These are phyloP conservation scores for Pelargonium exstipulatum DNA, from an alignment of 441 rosid genomes.

Conservation along the genomic window DNA sequence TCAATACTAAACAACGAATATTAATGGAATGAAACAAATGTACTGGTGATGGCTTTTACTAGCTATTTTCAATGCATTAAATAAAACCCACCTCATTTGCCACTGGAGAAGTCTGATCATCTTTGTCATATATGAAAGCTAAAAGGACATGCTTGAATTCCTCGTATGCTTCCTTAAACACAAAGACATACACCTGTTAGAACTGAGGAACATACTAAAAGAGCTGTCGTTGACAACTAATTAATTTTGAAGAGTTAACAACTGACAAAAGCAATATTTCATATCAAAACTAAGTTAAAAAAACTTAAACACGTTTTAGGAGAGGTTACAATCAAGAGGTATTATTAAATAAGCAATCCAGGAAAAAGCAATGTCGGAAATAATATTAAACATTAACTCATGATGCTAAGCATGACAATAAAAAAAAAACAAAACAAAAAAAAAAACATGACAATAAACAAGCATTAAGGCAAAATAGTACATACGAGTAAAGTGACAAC, in stretches of 20 bases:
- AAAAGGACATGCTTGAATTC: constrained; percentile 96
- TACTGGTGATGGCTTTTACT: background rate
- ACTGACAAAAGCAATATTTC: background rate
- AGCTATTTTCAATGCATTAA: background rate
- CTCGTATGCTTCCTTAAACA: constrained; percentile 92
- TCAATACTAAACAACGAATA: background rate
- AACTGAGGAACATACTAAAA: constrained; percentile 1
- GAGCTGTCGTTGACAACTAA: background rate
- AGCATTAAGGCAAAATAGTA: background rate
- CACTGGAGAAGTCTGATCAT: constrained; percentile 79
- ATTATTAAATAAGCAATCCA: background rate
- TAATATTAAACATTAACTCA: background rate
- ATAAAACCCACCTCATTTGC: constrained; percentile 63
- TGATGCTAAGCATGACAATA: background rate
- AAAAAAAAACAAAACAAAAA: no score
- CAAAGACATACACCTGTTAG: constrained; percentile 32
- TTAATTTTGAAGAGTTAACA: background rate
- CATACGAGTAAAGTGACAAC: background rate
- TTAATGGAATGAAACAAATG: background rate
- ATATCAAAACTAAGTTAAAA: background rate
- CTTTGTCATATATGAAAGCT: constrained; percentile 73
- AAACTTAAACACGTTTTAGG: no score
- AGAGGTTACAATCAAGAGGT: background rate
- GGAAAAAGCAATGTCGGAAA: background rate
- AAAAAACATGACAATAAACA: background rate